Percentiles rank a stretch among this genome's conserved stretches.
Evolutionary conservation across 2,329 filamentous ascomycete genomes (phyloP).

Genomic region (Aspergillus aculeatus): DNA sequence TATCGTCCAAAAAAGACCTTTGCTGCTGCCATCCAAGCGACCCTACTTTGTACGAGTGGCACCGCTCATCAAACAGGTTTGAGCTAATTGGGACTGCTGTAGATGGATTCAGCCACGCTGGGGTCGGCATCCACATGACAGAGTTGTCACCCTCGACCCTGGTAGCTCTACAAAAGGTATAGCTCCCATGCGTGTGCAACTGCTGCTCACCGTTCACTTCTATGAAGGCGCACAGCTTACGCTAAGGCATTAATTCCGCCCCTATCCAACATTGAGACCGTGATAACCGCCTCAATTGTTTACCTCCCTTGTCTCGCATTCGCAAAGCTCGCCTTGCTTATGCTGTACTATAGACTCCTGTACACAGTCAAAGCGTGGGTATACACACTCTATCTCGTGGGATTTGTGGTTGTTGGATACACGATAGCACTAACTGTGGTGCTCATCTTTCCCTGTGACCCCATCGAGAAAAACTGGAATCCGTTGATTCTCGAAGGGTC

Average conservation of each 20-base stretch:
- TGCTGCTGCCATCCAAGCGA: neutral
- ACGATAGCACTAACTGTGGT: neutral
- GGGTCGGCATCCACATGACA: constrained; percentile 1
- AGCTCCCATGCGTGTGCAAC: too few species aligned
- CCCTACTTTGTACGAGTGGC: constrained; percentile 3
- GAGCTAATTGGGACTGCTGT: neutral
- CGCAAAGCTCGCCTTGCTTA: constrained; percentile 21
- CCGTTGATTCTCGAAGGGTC: too few species aligned
- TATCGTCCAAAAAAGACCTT: neutral
- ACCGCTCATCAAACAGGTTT: neutral
- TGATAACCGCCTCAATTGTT: constrained; percentile 16
- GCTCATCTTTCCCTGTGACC: too few species aligned
- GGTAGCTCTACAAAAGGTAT: too few species aligned
- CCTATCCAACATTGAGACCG: neutral
- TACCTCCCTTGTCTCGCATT: constrained; percentile 22
- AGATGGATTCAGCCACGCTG: constrained; percentile 5
- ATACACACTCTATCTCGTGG: constrained; percentile 8
- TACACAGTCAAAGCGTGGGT: constrained; percentile 2
- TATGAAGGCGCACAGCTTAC: too few species aligned
- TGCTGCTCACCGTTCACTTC: too few species aligned
- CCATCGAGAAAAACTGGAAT: too few species aligned
- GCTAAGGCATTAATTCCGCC: too few species aligned
- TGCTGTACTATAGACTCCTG: constrained; percentile 22
- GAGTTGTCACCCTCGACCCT: too few species aligned
- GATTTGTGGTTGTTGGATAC: constrained; percentile 3